Evolutionary conservation across 495 filamentous ascomycete species (phyloP).

Genomic region (Astrothelium subdiscretum): DNA sequence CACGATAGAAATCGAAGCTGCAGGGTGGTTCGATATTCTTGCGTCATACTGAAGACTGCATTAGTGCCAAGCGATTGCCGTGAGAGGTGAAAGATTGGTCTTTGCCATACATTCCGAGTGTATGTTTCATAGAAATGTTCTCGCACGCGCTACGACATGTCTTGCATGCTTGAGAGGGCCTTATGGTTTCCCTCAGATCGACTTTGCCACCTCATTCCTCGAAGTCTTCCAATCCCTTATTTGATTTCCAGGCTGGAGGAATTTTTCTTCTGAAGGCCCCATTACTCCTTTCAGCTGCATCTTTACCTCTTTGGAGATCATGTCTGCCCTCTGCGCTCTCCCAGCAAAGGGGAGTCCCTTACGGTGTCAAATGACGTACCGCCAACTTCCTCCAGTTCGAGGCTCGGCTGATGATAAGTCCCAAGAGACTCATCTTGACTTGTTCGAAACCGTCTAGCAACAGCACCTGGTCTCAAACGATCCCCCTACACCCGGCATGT

Average conservation of each 20-base stretch:
- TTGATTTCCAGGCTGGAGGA: not conserved
- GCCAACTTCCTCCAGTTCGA: not conserved
- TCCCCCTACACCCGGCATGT: conserved; percentile 12
- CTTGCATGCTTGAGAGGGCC: not conserved
- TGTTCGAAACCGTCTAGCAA: not conserved
- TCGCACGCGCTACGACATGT: not conserved
- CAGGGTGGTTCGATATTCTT: not conserved
- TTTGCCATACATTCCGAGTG: not conserved
- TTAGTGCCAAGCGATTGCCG: not conserved
- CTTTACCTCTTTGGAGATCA: not conserved
- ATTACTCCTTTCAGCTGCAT: not conserved
- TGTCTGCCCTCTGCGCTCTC: not conserved
- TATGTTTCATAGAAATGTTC: not conserved
- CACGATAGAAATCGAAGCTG: not conserved
- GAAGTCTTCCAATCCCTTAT: not conserved
- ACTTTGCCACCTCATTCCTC: not conserved
- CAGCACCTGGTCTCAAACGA: not conserved
- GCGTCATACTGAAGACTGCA: not conserved
- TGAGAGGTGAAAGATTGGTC: not conserved
- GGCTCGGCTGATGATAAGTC: not conserved
- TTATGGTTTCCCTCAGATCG: not conserved
- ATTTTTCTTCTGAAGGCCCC: not conserved
- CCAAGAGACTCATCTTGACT: not conserved
- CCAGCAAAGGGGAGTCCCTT: not conserved
- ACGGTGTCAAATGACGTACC: not conserved